phyloP scores from a whole-genome alignment of 495 filamentous ascomycete species.

The Daldinia decipiens region DNA sequence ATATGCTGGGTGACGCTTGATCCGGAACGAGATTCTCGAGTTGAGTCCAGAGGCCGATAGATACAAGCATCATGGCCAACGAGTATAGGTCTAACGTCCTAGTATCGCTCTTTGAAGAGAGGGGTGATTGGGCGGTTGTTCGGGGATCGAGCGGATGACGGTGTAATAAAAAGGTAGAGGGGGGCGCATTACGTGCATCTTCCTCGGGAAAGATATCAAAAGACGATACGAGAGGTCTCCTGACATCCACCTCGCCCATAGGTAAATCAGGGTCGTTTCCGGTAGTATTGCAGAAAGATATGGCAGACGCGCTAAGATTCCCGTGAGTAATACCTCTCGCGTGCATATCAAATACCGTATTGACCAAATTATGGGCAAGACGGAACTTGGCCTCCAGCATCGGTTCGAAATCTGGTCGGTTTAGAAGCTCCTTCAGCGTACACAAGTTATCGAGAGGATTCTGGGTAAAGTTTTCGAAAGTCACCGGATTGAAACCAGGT shows the following conservation, averaged over 20 bases:
- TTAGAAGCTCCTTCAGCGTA: slow-evolving; percentile 59
- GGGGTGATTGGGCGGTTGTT: slow-evolving; percentile 61
- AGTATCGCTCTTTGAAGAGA: slow-evolving; percentile 57
- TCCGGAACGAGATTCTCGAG: slow-evolving; percentile 67
- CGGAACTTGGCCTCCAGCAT: slow-evolving; percentile 82
- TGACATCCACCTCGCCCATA: slow-evolving; percentile 68
- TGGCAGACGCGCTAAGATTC: slow-evolving; percentile 80
- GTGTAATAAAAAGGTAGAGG: slow-evolving; percentile 67
- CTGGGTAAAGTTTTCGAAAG: slow-evolving; percentile 62
- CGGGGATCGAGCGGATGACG: slow-evolving; percentile 80
- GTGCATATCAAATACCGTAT: slow-evolving; percentile 79
- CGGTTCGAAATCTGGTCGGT: slow-evolving; percentile 65
- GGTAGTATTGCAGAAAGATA: slow-evolving; percentile 76
- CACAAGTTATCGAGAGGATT: slow-evolving; percentile 62
- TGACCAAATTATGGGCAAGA: slow-evolving; percentile 80
- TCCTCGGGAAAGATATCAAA: slow-evolving; percentile 84
- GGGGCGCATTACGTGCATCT: slow-evolving; percentile 52
- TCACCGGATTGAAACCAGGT: slow-evolving; percentile 66
- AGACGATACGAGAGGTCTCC: slow-evolving; percentile 79
- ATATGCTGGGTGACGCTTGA: slow-evolving; percentile 47
- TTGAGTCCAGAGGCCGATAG: slow-evolving; percentile 89
- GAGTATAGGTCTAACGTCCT: slow-evolving; percentile 85
- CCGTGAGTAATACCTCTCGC: slow-evolving; percentile 80
- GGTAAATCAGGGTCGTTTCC: slow-evolving; percentile 53
- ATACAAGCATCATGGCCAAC: slow-evolving; percentile 82